Evolutionary conservation across 2,329 filamentous ascomycete genomes (phyloP), one percentile per base, ranked within the genome.

Genomic region (Neofusicoccum ribis): DNA sequence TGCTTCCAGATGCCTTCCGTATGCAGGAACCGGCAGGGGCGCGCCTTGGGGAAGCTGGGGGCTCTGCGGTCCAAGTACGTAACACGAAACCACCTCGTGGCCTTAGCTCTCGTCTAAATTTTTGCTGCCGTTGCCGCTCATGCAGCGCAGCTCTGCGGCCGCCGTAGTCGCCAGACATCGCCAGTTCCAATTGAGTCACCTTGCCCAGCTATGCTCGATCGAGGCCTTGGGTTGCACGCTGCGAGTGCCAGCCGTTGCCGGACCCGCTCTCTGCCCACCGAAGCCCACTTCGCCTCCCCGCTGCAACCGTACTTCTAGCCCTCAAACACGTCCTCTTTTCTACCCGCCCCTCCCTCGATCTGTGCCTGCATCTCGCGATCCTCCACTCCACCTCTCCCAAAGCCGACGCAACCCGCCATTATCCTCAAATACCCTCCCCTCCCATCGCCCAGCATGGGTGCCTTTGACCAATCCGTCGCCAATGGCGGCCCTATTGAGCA

Each of bases 61-160:
- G 37, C 47, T 63, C 31, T 51, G 47, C 61, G 61, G 61, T 23
- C 23, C n/a, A n/a, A 63, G 47, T 54, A 63, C 61, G 61, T 63
- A 54, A 63, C 61, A 54, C 17, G 49, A 63, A 63, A 63, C 61
- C 61, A 63, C 61, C 61, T 5, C 61, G n/a, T 47, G 61, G 61
- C 17, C 49, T 51, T 41, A 54, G 61, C 61, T 54, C 36, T 47
- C 59, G 47, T 50, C 49, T 52, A 51, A 54, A 47, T 63, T 63
- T 63, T 63, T 44, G 11, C 31, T 15, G 14, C 27, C 23, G 43
- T 41, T 43, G 41, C 11, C 31, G 7, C 39, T 47, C 11, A n/a
- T 17, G 36, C 52, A 43, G 11, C 52, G 20, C 50, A 20, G 11
- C 47, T 34, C n/a, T 12, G n/a, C 36, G 20, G 43, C 56, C 56